Conservation (phyloP, 1,139 yeast species). For the Blastobotrys buckinghamii region DNA sequence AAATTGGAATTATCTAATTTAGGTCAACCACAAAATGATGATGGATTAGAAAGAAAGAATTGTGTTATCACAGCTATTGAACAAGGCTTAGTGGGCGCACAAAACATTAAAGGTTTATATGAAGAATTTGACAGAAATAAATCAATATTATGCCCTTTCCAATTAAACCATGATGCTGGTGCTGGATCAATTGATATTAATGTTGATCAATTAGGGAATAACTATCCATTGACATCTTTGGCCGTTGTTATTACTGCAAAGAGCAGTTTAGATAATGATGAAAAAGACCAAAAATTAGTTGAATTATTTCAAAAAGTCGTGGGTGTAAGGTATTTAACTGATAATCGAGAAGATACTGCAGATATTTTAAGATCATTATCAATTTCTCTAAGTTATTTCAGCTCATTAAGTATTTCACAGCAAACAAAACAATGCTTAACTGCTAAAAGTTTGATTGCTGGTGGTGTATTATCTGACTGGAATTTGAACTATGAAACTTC, state of each 20-base stretch:
- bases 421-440: neutral
- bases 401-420: neutral
- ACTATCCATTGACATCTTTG: conserved; percentile 43
- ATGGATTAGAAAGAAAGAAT: conserved; percentile 39
- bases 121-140: conserved; percentile 28
- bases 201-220: conserved; percentile 37
- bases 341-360: conserved; percentile 36
- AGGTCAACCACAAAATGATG: conserved; percentile 29
- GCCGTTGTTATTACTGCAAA: conserved; percentile 47
- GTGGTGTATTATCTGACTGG: conserved; percentile 1
- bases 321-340: conserved; percentile 37
- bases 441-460: neutral
- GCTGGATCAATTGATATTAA: too few species aligned
- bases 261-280: conserved; percentile 35
- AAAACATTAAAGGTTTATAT: conserved; percentile 34
- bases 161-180: conserved; percentile 36
- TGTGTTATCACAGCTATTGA: conserved; percentile 40
- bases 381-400: conserved; percentile 38
- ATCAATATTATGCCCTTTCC: conserved; percentile 41
- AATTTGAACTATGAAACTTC: neutral
- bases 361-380: conserved; percentile 20
- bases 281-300: conserved; percentile 36
- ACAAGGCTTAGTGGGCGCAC: conserved; percentile 27
- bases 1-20: conserved; percentile 25
- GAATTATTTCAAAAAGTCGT: conserved; percentile 44